Evolutionary conservation across 2,329 filamentous ascomycete genomes (phyloP), one percentile per base, ranked within the genome.

Genomic region (Truncatella angustata): DNA sequence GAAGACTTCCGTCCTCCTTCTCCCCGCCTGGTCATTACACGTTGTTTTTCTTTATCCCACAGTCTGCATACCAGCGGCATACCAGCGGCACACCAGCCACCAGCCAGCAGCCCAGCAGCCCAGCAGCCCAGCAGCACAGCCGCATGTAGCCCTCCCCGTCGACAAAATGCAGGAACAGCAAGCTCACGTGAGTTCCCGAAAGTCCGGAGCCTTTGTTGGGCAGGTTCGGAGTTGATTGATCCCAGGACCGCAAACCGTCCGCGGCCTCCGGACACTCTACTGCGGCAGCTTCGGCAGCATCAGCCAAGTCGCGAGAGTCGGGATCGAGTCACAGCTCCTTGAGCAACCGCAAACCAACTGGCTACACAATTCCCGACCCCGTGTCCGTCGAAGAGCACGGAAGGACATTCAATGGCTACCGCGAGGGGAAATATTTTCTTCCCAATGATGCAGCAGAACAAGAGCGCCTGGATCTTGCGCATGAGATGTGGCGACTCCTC

Each of bases 401-500:
- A 4, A 35, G 51, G 39, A 49, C 36, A 5, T 53, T 28, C 9
- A 49, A 53, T 39, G 45, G 30, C 14, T 53, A 53, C 21, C 34
- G 46, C 11, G 45, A 48, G 6, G 51, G 46, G 24, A 45, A 53
- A 37, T 53, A 49, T 24, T 21, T 53, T 2, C 21, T 45, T 5
- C 37, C 45, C 24, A 26, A 49, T 16, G 37, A 42, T 44, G 30
- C 36, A 4, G 21, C 16, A 12, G 51, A 53, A 23, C 51, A 53
- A 20, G 51, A 49, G 20, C 45, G 51, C 23, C 51, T 53, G 23
- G 51, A 53, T 30, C 28, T 53, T 12, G 40, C 43, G 9, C 51
- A 53, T 28, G 51, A 49, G 18, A 45, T 53, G 21, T 53, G 51
- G 51, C 44, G 45, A 2, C 51, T 53, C 6, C 16, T 53, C 18